These are phyloP conservation scores for Penicillium subrubescens DNA, from an alignment of 495 filamentous ascomycete species.

Conservation along the genomic window DNA sequence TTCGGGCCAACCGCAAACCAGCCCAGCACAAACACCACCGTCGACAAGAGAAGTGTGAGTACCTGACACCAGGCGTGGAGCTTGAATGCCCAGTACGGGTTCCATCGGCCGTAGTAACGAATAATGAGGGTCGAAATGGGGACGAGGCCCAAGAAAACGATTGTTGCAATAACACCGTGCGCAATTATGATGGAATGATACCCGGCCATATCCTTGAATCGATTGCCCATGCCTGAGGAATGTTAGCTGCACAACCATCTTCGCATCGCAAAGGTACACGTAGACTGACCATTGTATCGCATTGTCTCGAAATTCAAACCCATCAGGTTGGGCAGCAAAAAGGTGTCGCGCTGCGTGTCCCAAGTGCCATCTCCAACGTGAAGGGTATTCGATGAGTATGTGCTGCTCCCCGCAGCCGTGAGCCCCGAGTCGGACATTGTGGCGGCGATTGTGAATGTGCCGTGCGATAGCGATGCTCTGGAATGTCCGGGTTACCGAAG, in stretches of 20 bases:
- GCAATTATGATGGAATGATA: slow-evolving; percentile 80
- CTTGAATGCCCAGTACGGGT: slow-evolving; percentile 67
- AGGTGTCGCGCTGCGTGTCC: slow-evolving; percentile 81
- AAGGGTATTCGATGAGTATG: slow-evolving; percentile 80
- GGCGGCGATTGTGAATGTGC: slow-evolving; percentile 1
- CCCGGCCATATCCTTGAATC: slow-evolving; percentile 71
- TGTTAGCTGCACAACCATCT: slow-evolving; percentile 5
- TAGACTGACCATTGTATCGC: slow-evolving; percentile 82
- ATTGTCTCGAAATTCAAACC: slow-evolving; percentile 93
- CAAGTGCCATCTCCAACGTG: slow-evolving; percentile 91
- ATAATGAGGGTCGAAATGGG: slow-evolving; percentile 76
- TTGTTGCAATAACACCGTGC: slow-evolving; percentile 83
- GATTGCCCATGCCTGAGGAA: slow-evolving; percentile 83
- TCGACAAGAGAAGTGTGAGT: slow-evolving; percentile 54
- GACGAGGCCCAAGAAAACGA: slow-evolving; percentile 84
- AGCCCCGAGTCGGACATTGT: slow-evolving; percentile 54
- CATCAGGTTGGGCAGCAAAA: slow-evolving; percentile 82
- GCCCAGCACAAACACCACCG: slow-evolving; percentile 33
- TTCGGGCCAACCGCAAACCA: slow-evolving; percentile 43
- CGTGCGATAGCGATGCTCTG: slow-evolving; percentile 33
- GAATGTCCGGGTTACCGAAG: slow-evolving; percentile 5
- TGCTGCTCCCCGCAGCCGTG: slow-evolving; percentile 77
- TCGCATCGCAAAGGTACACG: not conserved
- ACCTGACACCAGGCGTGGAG: slow-evolving; percentile 86
- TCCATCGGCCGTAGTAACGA: slow-evolving; percentile 68